phyloP scores from a whole-genome alignment of 352 stramenopile species.

The Peronosclerospora sorghi region DNA sequence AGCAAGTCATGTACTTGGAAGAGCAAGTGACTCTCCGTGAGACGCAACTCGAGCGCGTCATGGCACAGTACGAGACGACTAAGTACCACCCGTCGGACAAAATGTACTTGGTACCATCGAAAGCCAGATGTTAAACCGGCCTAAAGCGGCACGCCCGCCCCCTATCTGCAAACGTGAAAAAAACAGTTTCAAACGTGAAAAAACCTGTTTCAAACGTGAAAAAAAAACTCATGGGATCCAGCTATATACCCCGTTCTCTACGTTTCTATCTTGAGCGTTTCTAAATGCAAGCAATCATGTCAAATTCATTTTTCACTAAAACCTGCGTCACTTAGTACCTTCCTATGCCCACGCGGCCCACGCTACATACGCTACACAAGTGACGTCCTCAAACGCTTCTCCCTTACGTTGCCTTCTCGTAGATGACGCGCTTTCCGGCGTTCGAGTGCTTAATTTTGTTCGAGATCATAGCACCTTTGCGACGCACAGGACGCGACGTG shows the following conservation, averaged over 20 bases:
- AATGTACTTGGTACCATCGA: conserved; percentile 5
- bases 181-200: no score
- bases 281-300: conserved; percentile 4
- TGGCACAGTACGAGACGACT: conserved; percentile 25
- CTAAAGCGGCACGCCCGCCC: conserved; percentile 8
- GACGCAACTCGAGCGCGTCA: conserved; percentile 36
- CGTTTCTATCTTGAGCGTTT: no score
- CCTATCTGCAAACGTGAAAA: no score
- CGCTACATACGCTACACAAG: conserved; percentile 1
- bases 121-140: conserved; percentile 6
- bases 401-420: conserved; percentile 60
- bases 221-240: no score
- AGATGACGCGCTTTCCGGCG: conserved; percentile 72
- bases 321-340: conserved; percentile 1
- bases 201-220: no score
- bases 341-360: conserved; percentile 3
- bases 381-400: not conserved
- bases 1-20: conserved; percentile 51
- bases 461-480: conserved; percentile 58
- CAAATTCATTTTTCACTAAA: conserved; percentile 1
- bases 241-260: no score
- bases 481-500: conserved; percentile 64
- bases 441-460: conserved; percentile 76
- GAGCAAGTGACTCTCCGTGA: conserved; percentile 44
- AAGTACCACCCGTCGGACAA: conserved; percentile 11